phyloP scores from a whole-genome alignment of 805 yeast genomes.

The Myxozyma melibiosi region DNA sequence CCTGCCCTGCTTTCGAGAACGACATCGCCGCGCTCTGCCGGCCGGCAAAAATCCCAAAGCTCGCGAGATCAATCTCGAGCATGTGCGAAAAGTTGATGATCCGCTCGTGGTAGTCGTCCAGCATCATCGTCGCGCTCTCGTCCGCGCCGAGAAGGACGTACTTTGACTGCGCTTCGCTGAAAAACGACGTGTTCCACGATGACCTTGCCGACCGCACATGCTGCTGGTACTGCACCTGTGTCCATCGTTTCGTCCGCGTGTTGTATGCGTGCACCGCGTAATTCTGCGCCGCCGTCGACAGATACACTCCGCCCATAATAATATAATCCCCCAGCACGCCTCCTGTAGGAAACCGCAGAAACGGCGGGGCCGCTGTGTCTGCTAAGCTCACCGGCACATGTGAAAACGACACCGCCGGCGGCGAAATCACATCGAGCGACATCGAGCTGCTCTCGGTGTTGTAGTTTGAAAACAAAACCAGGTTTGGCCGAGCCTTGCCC shows the following conservation, averaged over 20 bases:
- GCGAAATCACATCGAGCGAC: conserved; percentile 13
- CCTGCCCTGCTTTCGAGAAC: conserved; percentile 21
- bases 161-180: background rate
- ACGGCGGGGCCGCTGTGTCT: conserved; percentile 16
- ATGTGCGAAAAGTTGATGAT: conserved; percentile 8
- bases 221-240: conserved; percentile 7
- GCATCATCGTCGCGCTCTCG: background rate
- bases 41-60: conserved; percentile 18
- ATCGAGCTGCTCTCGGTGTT: conserved; percentile 8
- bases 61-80: conserved; percentile 18
- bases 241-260: conserved; percentile 10
- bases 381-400: background rate
- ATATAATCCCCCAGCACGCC: conserved; percentile 22
- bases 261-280: conserved; percentile 22
- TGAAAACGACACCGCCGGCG: background rate
- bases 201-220: background rate
- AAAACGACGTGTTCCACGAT: conserved; percentile 15
- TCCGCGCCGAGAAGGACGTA: conserved; percentile 13
- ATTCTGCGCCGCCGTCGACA: conserved; percentile 1
- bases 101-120: conserved; percentile 21
- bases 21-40: conserved; percentile 3
- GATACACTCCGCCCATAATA: conserved; percentile 17
- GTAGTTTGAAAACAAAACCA: conserved; percentile 20
- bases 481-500: background rate
- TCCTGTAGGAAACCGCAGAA: conserved; percentile 25